These are phyloP conservation scores for Phellopilus nigrolimitatus DNA, from an alignment of 1,284 basidiomycete genomes.

Conservation along the genomic window DNA sequence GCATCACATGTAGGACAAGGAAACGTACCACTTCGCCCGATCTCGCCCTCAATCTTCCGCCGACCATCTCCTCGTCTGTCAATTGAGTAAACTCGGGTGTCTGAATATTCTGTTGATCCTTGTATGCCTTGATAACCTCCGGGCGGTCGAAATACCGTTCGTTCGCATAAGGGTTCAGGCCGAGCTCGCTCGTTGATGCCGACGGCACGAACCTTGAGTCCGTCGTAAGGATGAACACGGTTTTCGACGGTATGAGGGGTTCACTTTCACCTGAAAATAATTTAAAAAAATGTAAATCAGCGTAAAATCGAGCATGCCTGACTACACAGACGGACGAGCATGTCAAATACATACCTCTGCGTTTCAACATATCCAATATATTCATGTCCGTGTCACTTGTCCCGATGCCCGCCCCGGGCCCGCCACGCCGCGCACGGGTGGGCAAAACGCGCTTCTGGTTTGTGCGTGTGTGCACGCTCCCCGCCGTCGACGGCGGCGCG, in stretches of 20 bases:
- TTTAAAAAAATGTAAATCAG: constrained; percentile 13
- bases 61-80: constrained; percentile 53
- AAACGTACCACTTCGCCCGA: constrained; percentile 62
- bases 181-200: constrained; percentile 36
- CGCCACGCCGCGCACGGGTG: constrained; percentile 71
- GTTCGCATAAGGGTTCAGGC: constrained; percentile 54
- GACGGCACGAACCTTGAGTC: constrained; percentile 44
- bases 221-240: constrained; percentile 67
- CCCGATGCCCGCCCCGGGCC: constrained; percentile 59
- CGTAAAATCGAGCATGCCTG: background rate
- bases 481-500: background rate
- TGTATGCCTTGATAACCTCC: constrained; percentile 66
- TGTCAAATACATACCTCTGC: constrained; percentile 54
- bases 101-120: constrained; percentile 63
- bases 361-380: constrained; percentile 77
- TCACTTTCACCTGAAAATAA: constrained; percentile 57
- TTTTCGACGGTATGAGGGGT: constrained; percentile 59
- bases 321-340: constrained; percentile 23
- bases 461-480: background rate
- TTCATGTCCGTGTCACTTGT: constrained; percentile 74
- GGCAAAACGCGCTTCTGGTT: constrained; percentile 66
- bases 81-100: constrained; percentile 63
- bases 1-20: constrained; percentile 18
- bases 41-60: constrained; percentile 62
- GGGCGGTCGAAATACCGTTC: constrained; percentile 74